These are phyloP conservation scores for Yamadazyma sp. DNA, from an alignment of 805 yeast genomes.

Conservation along the genomic window DNA sequence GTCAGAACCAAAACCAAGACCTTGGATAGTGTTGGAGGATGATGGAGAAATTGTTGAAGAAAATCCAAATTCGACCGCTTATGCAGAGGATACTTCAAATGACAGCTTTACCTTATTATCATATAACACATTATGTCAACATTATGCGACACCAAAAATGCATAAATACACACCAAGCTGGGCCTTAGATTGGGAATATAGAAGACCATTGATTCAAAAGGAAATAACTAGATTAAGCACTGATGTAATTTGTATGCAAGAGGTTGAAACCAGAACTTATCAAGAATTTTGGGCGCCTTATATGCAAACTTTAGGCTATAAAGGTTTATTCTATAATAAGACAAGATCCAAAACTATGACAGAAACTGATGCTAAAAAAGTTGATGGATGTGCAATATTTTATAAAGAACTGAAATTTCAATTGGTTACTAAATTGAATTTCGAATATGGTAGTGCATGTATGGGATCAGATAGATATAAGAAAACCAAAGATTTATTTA, in stretches of 20 bases:
- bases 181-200: constrained; percentile 93
- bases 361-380: constrained; percentile 76
- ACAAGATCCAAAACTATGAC: constrained; percentile 90
- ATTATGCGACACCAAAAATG: constrained; percentile 88
- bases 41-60: constrained; percentile 62
- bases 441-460: constrained; percentile 82
- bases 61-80: constrained; percentile 27
- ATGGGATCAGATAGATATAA: constrained; percentile 82
- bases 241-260: constrained; percentile 90
- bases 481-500: constrained; percentile 90
- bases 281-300: constrained; percentile 85
- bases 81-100: constrained; percentile 23
- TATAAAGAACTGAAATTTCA: constrained; percentile 68
- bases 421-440: constrained; percentile 63
- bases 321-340: constrained; percentile 79
- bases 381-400: constrained; percentile 98
- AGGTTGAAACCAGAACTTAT: constrained; percentile 83
- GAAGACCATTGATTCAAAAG: constrained; percentile 70
- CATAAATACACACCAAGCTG: constrained; percentile 95
- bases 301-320: constrained; percentile 71
- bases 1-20: constrained; percentile 67
- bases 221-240: constrained; percentile 65
- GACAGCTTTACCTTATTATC: constrained; percentile 72
- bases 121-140: constrained; percentile 92
- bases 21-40: constrained; percentile 76